These are phyloP conservation scores for Globisporangium megalacanthum DNA, from an alignment of 352 stramenopile genomes.

Conservation along the genomic window DNA sequence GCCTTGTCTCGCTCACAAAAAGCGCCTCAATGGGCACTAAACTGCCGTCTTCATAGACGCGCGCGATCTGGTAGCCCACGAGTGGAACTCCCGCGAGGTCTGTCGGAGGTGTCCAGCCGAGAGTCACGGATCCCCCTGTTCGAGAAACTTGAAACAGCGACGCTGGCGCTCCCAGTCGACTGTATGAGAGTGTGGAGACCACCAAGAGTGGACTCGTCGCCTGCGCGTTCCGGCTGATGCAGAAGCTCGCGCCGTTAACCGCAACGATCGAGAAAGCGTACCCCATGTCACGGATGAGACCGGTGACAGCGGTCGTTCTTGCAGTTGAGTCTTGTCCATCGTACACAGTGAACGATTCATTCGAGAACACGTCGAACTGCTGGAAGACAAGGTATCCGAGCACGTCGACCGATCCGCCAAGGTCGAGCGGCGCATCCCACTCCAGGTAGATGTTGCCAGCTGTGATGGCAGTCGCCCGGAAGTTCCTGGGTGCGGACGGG, in stretches of 20 bases:
- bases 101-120: slow-evolving; percentile 38
- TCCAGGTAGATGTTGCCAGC: slow-evolving; percentile 46
- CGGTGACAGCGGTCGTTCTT: slow-evolving; percentile 19
- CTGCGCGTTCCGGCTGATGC: slow-evolving; percentile 20
- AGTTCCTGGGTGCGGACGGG: slow-evolving; percentile 36
- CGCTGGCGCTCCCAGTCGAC: slow-evolving; percentile 22
- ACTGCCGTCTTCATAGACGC: slow-evolving; percentile 6
- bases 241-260: slow-evolving; percentile 45
- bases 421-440: slow-evolving; percentile 46
- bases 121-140: slow-evolving; percentile 38
- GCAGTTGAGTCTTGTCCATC: slow-evolving; percentile 37
- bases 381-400: slow-evolving; percentile 56
- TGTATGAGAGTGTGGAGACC: slow-evolving; percentile 30
- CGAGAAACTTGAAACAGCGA: slow-evolving; percentile 10
- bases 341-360: slow-evolving; percentile 40
- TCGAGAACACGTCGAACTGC: slow-evolving; percentile 11
- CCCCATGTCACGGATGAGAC: slow-evolving; percentile 17
- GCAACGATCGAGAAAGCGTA: slow-evolving; percentile 51
- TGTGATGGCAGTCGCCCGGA: slow-evolving; percentile 26
- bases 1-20: slow-evolving; percentile 13
- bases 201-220: slow-evolving; percentile 19
- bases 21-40: slow-evolving; percentile 6
- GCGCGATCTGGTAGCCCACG: slow-evolving; percentile 30
- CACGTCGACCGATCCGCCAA: slow-evolving; percentile 33
- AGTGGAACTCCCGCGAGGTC: slow-evolving; percentile 46